phyloP scores from a whole-genome alignment of 169 alveolate species.

The Babesia bigemina region DNA sequence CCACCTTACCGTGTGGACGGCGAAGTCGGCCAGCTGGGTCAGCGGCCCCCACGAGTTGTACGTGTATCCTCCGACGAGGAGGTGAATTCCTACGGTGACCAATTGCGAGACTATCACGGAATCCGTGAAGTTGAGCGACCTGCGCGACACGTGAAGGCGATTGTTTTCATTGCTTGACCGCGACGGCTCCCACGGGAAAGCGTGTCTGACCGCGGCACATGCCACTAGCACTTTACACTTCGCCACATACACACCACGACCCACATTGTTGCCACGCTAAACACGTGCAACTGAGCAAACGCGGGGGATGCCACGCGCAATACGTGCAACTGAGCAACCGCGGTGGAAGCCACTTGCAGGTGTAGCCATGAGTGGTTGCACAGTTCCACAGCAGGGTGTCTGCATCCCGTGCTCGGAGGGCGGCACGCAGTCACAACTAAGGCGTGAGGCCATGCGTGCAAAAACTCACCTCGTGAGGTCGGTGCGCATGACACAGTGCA shows the following conservation, averaged over 20 bases:
- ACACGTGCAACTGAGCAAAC: too few relatives aligned
- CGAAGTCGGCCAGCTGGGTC: slow-evolving; percentile 11
- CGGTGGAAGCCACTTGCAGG: too few relatives aligned
- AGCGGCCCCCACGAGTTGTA: neutral
- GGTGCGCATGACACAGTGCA: neutral
- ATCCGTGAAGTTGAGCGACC: slow-evolving; percentile 18
- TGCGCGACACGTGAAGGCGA: neutral
- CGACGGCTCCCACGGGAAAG: neutral
- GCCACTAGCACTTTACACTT: too few relatives aligned
- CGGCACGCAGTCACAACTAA: neutral
- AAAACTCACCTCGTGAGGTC: slow-evolving; percentile 21
- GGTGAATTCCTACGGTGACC: neutral
- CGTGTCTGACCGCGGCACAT: too few relatives aligned
- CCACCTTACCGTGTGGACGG: slow-evolving; percentile 10
- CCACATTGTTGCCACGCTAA: too few relatives aligned
- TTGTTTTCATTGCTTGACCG: neutral
- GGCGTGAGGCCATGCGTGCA: neutral
- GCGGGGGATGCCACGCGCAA: too few relatives aligned
- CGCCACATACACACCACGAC: too few relatives aligned
- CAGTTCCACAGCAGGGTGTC: too few relatives aligned
- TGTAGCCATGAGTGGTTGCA: too few relatives aligned
- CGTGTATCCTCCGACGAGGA: neutral
- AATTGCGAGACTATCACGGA: slow-evolving; percentile 15
- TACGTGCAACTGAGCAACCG: too few relatives aligned
- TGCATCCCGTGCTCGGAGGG: too few relatives aligned